phyloP scores from a whole-genome alignment of 306 rosid genomes.

The Medicago lupulina region DNA sequence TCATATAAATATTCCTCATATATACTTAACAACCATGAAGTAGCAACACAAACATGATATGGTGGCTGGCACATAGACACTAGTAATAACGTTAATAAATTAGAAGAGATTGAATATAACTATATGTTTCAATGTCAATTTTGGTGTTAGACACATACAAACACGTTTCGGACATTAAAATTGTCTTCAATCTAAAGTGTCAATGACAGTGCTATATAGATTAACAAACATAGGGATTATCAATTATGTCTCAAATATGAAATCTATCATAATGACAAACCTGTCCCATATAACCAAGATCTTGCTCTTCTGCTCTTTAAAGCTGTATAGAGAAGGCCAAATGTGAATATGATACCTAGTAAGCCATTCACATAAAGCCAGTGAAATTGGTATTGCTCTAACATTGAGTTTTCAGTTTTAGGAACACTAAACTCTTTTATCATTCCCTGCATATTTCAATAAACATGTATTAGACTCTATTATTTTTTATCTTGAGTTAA shows the following conservation, averaged over 20 bases:
- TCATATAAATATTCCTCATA: neutral
- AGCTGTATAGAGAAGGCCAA: constrained; percentile 76
- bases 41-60: neutral
- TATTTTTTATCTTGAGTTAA: neutral
- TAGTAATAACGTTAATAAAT: too few species aligned
- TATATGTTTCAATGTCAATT: too few species aligned
- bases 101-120: neutral
- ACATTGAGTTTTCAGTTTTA: constrained; percentile 49
- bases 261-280: constrained; percentile 47
- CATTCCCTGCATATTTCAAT: constrained; percentile 54
- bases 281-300: constrained; percentile 84
- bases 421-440: constrained; percentile 68
- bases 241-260: neutral
- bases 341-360: constrained; percentile 67
- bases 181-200: too few species aligned
- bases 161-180: too few species aligned
- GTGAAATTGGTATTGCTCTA: constrained; percentile 54
- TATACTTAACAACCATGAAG: neutral
- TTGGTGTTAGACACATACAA: too few species aligned
- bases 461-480: constrained; percentile 4
- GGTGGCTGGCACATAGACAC: too few species aligned
- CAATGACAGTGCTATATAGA: too few species aligned
- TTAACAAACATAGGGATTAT: too few species aligned
- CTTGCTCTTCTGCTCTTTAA: constrained; percentile 75
- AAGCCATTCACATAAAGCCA: constrained; percentile 79